Percentiles rank a stretch among this genome's conserved stretches.
Conservation (phyloP, 805 yeast genomes). For the Tetrapisispora fleetii region DNA sequence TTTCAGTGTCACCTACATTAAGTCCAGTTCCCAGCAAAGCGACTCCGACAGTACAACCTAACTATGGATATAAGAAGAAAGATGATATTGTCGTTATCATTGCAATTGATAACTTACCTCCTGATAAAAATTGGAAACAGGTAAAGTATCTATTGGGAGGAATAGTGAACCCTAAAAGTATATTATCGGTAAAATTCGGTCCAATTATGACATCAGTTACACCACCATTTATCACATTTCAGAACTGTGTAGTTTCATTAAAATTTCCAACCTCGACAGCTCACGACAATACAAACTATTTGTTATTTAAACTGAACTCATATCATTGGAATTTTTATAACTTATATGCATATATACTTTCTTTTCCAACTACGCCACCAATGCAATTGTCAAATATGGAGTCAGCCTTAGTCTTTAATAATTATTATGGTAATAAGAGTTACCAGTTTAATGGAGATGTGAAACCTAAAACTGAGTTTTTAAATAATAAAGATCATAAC, state of each 20-base stretch:
- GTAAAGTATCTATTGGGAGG: conserved; percentile 27
- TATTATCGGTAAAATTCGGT: conserved; percentile 23
- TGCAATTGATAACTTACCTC: conserved; percentile 27
- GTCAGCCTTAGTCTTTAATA: not conserved
- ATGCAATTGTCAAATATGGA: not conserved
- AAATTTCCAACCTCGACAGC: conserved; percentile 2
- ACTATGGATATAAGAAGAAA: not conserved
- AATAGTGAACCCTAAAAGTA: conserved; percentile 23
- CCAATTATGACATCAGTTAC: conserved; percentile 26
- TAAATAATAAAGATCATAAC: not conserved
- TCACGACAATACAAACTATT: conserved; percentile 16
- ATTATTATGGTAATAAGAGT: not conserved
- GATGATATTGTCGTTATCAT: conserved; percentile 4
- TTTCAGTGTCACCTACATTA: not conserved
- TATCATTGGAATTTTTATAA: conserved; percentile 27
- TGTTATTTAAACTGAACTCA: conserved; percentile 21
- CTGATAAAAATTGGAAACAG: conserved; percentile 28
- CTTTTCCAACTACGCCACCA: conserved; percentile 4
- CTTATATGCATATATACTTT: conserved; percentile 20
- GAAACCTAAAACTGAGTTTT: not conserved
- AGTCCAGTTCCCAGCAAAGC: not conserved
- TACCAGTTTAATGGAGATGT: not conserved
- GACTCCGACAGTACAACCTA: not conserved
- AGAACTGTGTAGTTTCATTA: conserved; percentile 24
- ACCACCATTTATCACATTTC: conserved; percentile 27